Base-by-base conservation (phyloP, 2,329 filamentous ascomycete species). In the Phialocephala sp. region DNA sequence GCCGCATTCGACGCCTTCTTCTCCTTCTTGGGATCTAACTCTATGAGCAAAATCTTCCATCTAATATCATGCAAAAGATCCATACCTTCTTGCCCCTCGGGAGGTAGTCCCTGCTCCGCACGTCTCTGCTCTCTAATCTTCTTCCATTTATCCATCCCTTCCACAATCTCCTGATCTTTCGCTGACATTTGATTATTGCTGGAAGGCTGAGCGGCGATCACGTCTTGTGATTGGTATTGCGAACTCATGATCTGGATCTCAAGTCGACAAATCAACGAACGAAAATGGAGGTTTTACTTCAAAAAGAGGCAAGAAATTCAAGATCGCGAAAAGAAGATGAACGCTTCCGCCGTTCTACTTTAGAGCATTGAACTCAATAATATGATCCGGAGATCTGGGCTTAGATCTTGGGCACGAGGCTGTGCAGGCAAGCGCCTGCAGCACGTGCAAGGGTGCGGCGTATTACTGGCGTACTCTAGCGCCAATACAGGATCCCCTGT, bases 141-240 rank as follows among this genome's bases (percentile, higher is more conserved):
- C 24, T 35, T 54, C 50, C 50, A 54, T 18, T 54, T 54, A 24
- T 54, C 50, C 50, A 54, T 54, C 8, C 50, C 50, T 54, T 54
- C 50, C 8, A 54, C 27, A 9, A 54, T 54, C 15, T 54, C 50
- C n/a, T n/a, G 50, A 24, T 54, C 50, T 35, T 54, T 54, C 4
- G 50, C 18, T 18, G 50, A 54, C 27, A 54, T 54, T 4, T 27
- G 50, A 32, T 27, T 27, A 2, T 11, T 11, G 12, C 6, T 32
- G 14, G 22, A n/a, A 54, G 50, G 24, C 22, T 54, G 50, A 8
- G 22, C 20, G 2, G 41, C n/a, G 15, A 43, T 43, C n/a, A 18
- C 41, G 41, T n/a, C 41, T 14, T 50, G 45, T 22, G n/a, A n/a
- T 18, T 24, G 45, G 12, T n/a, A 20, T 50, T 50, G 45, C n/a